Percentiles rank a stretch among this genome's conserved stretches.
Evolutionary conservation across 768 basidiomycete genomes (phyloP).

Genomic region (Xanthoconium purpureum): DNA sequence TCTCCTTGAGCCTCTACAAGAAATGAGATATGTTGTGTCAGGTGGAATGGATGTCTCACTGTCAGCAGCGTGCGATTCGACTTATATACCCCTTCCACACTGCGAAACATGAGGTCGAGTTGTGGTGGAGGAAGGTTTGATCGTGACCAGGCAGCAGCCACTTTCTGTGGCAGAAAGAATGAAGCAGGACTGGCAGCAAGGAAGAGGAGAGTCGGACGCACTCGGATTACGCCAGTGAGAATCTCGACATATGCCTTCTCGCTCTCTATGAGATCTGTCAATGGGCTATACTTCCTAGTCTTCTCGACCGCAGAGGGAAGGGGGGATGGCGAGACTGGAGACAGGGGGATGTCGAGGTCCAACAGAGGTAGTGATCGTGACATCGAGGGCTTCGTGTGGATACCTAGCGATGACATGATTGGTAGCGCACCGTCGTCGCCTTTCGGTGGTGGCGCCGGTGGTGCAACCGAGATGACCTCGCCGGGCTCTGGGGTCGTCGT

Average conservation of each 20-base stretch:
- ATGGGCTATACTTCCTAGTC: conserved; percentile 70
- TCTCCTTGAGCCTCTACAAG: conserved; percentile 85
- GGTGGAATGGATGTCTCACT: conserved; percentile 37
- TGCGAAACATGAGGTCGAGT: conserved; percentile 91
- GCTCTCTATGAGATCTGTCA: conserved; percentile 90
- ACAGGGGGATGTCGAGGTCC: conserved; percentile 25
- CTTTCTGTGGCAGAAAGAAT: conserved; percentile 58
- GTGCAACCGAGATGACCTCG: neutral
- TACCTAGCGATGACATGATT: conserved; percentile 26
- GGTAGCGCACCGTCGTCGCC: conserved; percentile 1
- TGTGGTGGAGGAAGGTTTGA: conserved; percentile 90
- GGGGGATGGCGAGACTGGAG: conserved; percentile 19
- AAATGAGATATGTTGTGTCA: conserved; percentile 9
- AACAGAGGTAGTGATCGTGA: conserved; percentile 11
- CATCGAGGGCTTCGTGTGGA: neutral
- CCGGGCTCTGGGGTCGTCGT: conserved; percentile 1
- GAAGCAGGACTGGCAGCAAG: conserved; percentile 4
- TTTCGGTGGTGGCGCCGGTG: conserved; percentile 23
- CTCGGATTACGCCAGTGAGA: conserved; percentile 86
- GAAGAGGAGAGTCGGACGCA: conserved; percentile 42
- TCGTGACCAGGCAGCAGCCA: conserved; percentile 97
- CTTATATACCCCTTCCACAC: conserved; percentile 89
- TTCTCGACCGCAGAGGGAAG: conserved; percentile 40
- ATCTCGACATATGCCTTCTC: conserved; percentile 92
- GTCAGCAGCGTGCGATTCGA: conserved; percentile 79